Base-by-base conservation (phyloP, 352 stramenopile genomes). In the Globisporangium cylindrosporum region DNA sequence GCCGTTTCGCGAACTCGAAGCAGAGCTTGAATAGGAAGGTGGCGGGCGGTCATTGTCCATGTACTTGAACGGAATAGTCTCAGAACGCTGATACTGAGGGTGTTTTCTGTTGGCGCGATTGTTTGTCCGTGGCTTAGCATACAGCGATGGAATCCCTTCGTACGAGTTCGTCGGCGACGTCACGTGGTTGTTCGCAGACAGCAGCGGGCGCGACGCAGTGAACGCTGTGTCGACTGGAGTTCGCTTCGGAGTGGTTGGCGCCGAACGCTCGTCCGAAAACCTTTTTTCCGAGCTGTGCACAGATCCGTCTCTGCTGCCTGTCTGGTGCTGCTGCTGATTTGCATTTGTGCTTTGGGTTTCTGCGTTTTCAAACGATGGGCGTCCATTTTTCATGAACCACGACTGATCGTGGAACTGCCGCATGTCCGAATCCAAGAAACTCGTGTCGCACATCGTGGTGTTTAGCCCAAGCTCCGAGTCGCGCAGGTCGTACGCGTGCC, bases 391-490 rank as follows among this genome's bases (percentile, higher is more conserved):
- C 68, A 86, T 70, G 48, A 84, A 80, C 41, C 81, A 62, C n/a
- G 75, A 80, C 46, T 89, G 73, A 8, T 84, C 82, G 53, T 92
- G 81, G 73, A 92, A 92, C 58, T 86, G 75, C 9, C 84, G 84
- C 84, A 92, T 92, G 41, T 90, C 81, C 3, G 74, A 77, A 63
- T 90, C 84, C 34, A 92, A 62, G 55, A 84, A 86, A 64, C 76
- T 82, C 49, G 73, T 78, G 69, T 92, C 84, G 48, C 84, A 90
- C 25, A 73, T 71, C 12, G 78, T 74, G 4, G 83, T 88, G 64
- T 92, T 81, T 3, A 87, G 60, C 4, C 70, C 74, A 41, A 81
- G 38, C 9, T 84, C 77, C 8, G 79, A 80, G 55, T 85, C 76
- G 29, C 76, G 74, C 8, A 77, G 49, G 38, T 78, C 66, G 72